A percentile compares a stretch with the other conserved stretches of the same genome.
Evolutionary conservation across 495 filamentous ascomycete genomes (phyloP).

Genomic region (Talaromyces wortmannii): DNA sequence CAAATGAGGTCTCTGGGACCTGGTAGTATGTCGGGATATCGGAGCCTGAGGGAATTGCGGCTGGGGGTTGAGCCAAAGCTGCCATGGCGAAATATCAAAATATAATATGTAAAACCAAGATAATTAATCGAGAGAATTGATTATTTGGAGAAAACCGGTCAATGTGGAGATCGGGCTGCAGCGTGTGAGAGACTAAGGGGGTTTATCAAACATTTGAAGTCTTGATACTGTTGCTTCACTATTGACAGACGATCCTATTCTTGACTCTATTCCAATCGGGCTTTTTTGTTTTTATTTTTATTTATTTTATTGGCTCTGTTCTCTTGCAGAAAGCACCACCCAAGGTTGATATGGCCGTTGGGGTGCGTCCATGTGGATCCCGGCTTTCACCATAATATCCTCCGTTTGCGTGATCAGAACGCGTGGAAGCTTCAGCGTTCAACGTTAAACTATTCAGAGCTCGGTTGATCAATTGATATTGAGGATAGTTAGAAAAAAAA

Average conservation of each 20-base stretch:
- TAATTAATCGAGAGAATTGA: neutral
- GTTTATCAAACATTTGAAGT: neutral
- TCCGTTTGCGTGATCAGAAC: slow-evolving; percentile 14
- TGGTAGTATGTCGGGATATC: slow-evolving; percentile 26
- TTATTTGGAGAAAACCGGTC: neutral
- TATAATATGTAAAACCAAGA: neutral
- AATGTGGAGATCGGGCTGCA: neutral
- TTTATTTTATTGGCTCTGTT: neutral
- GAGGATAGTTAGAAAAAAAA: no score
- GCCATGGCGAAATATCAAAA: neutral
- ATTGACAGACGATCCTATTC: neutral
- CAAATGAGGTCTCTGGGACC: slow-evolving; percentile 26
- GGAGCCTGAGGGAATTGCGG: slow-evolving; percentile 3
- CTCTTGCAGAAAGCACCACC: neutral
- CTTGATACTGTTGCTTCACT: neutral
- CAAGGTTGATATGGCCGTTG: neutral
- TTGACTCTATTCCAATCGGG: neutral
- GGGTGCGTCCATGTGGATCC: slow-evolving; percentile 5
- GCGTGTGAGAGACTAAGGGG: neutral
- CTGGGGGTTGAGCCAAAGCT: slow-evolving; percentile 5
- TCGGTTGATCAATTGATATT: neutral
- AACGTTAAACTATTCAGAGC: neutral
- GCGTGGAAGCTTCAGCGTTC: neutral
- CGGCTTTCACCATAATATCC: slow-evolving; percentile 15
- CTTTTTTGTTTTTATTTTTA: neutral